Conservation (phyloP, 202 grass and related monocot genomes). For the Sporobolus alterniflorus region DNA sequence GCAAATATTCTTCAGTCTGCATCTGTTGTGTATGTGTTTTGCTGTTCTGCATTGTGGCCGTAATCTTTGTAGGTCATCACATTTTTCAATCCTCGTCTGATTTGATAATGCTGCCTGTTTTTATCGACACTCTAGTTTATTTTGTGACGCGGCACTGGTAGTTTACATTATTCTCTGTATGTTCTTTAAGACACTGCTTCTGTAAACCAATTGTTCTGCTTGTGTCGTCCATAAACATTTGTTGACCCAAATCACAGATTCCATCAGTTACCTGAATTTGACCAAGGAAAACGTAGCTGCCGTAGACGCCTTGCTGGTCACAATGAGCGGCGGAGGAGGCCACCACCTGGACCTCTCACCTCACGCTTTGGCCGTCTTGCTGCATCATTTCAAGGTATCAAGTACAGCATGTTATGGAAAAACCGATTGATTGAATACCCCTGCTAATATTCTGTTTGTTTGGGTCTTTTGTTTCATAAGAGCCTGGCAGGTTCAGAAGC, state of each 20-base stretch:
- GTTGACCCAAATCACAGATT: slow-evolving; percentile 55
- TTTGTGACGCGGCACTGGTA: not conserved
- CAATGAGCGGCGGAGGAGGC: slow-evolving; percentile 87
- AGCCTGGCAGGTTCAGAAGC: slow-evolving; percentile 68
- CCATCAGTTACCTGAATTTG: slow-evolving; percentile 91
- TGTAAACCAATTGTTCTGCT: not conserved
- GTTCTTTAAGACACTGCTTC: not conserved
- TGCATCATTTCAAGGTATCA: slow-evolving; percentile 71
- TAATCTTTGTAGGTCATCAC: not conserved
- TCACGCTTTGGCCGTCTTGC: slow-evolving; percentile 63
- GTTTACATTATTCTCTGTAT: too few species aligned
- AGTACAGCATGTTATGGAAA: not conserved
- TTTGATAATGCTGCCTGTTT: not conserved
- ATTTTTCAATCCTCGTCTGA: not conserved
- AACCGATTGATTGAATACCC: not conserved
- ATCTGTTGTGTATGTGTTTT: not conserved
- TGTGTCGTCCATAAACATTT: not conserved
- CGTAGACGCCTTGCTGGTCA: slow-evolving; percentile 80
- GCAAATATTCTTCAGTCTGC: not conserved
- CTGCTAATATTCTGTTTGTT: not conserved
- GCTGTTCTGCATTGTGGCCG: not conserved
- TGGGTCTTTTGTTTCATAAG: slow-evolving; percentile 41
- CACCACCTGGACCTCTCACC: slow-evolving; percentile 57
- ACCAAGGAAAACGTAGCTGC: slow-evolving; percentile 88
- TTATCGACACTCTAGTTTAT: not conserved